A percentile compares a stretch with the other conserved stretches of the same genome.
Evolutionary conservation across 2,329 filamentous ascomycete species (phyloP).

Genomic region (Pseudogymnoascus sp.): DNA sequence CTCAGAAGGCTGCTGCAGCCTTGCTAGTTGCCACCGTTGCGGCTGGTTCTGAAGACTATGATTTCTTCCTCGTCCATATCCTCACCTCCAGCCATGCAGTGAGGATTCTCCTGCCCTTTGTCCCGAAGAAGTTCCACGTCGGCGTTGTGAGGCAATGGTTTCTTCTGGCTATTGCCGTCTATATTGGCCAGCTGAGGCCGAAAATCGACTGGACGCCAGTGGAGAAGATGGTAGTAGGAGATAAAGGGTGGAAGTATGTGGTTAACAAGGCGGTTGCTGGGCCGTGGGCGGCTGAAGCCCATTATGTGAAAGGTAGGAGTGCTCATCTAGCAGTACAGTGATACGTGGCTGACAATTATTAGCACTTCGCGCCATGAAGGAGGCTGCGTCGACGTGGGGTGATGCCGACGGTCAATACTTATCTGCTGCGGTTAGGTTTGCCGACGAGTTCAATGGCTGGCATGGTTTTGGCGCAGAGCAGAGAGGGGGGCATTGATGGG

Average conservation of each 20-base stretch:
- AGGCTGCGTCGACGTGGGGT: conserved; percentile 67
- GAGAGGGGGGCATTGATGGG: background rate
- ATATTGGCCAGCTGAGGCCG: conserved; percentile 69
- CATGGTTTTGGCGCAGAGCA: conserved; percentile 22
- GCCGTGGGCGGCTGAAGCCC: conserved; percentile 62
- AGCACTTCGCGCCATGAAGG: conserved; percentile 68
- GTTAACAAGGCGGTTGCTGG: conserved; percentile 63
- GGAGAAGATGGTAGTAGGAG: conserved; percentile 31
- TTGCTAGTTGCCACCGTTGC: conserved; percentile 55
- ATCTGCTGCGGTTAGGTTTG: conserved; percentile 63
- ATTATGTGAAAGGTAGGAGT: conserved; percentile 71
- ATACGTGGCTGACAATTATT: conserved; percentile 1
- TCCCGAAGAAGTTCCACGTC: conserved; percentile 68
- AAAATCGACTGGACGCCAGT: conserved; percentile 60
- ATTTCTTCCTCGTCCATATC: conserved; percentile 76
- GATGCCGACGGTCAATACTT: conserved; percentile 61
- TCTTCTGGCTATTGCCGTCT: conserved; percentile 72
- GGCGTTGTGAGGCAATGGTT: conserved; percentile 80
- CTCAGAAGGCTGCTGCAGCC: conserved; percentile 54
- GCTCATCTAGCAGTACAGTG: background rate
- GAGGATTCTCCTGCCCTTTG: conserved; percentile 71
- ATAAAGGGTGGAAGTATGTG: conserved; percentile 69
- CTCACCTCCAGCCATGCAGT: conserved; percentile 84
- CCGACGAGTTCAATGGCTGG: conserved; percentile 68
- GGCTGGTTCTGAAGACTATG: conserved; percentile 58